Conservation (phyloP, 1,284 basidiomycete genomes). For the Ustilago loliicola region DNA sequence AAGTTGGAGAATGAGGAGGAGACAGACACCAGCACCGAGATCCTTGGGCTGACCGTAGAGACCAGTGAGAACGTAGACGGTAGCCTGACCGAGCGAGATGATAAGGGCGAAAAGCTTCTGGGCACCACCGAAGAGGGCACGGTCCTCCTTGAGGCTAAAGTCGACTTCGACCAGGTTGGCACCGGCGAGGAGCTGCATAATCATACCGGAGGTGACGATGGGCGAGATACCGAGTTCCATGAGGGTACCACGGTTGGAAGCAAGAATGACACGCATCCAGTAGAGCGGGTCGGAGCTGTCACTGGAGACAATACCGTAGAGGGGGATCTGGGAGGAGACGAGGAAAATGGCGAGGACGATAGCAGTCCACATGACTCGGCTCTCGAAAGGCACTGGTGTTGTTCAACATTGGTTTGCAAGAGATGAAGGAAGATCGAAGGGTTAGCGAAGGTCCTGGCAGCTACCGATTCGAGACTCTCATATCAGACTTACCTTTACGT, state of each 20-base stretch:
- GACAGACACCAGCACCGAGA: constrained; percentile 95
- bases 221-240: constrained; percentile 99
- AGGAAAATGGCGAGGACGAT: constrained; percentile 70
- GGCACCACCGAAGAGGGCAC: constrained; percentile 93
- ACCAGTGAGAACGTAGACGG: constrained; percentile 96
- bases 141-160: constrained; percentile 95
- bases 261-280: constrained; percentile 99
- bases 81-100: constrained; percentile 95
- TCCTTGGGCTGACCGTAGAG: constrained; percentile 94
- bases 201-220: constrained; percentile 96
- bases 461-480: background rate
- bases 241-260: constrained; percentile 96
- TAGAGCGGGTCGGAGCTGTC: constrained; percentile 85
- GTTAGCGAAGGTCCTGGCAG: background rate
- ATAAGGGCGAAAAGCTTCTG: constrained; percentile 98
- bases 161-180: constrained; percentile 98
- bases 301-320: constrained; percentile 70
- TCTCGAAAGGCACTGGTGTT: constrained; percentile 67
- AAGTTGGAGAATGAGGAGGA: constrained; percentile 93
- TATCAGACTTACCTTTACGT: constrained; percentile 61
- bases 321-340: constrained; percentile 69
- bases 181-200: constrained; percentile 98
- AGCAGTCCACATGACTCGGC: constrained; percentile 69
- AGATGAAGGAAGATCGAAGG: background rate
- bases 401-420: background rate